Percentiles rank a stretch among this genome's conserved stretches.
phyloP scores from a whole-genome alignment of 2,329 filamentous ascomycete genomes.

The Cytospora piceae region DNA sequence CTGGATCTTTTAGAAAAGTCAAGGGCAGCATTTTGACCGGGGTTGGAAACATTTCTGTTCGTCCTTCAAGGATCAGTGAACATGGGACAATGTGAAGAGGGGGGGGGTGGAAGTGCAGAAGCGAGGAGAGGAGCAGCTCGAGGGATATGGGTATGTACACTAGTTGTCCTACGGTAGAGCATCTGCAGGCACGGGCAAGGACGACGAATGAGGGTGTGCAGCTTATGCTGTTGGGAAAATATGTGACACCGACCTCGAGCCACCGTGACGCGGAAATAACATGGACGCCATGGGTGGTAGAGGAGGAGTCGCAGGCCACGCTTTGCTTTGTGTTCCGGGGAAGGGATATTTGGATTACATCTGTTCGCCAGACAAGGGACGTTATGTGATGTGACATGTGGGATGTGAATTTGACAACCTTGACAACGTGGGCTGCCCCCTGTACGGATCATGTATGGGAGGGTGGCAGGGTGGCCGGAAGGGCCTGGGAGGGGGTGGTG shows the following conservation, averaged over 20 bases:
- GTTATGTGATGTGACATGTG: background rate
- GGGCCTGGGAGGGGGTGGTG: conserved; percentile 1
- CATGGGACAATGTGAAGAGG: background rate
- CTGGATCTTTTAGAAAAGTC: conserved; percentile 7
- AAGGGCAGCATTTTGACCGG: conserved; percentile 7
- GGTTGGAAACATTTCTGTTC: background rate
- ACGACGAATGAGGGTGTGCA: conserved; percentile 11
- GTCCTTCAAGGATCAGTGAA: background rate
- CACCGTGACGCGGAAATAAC: conserved; percentile 17
- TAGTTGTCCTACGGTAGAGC: background rate
- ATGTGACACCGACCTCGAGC: conserved; percentile 5
- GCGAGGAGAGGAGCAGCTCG: background rate
- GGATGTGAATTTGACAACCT: background rate
- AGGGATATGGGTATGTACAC: background rate
- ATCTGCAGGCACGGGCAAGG: conserved; percentile 17
- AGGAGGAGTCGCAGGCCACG: too few species aligned
- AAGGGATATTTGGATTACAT: too few species aligned
- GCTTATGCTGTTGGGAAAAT: conserved; percentile 13
- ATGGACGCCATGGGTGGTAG: too few species aligned
- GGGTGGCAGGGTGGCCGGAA: background rate
- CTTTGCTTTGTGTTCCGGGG: too few species aligned
- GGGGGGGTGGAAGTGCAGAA: background rate
- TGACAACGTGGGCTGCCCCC: background rate
- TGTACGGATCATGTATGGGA: background rate
- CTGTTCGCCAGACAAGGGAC: too few species aligned